A percentile compares a stretch with the other conserved stretches of the same genome.
Evolutionary conservation across 2,329 filamentous ascomycete species (phyloP).

Genomic region (Penicillium sp.): DNA sequence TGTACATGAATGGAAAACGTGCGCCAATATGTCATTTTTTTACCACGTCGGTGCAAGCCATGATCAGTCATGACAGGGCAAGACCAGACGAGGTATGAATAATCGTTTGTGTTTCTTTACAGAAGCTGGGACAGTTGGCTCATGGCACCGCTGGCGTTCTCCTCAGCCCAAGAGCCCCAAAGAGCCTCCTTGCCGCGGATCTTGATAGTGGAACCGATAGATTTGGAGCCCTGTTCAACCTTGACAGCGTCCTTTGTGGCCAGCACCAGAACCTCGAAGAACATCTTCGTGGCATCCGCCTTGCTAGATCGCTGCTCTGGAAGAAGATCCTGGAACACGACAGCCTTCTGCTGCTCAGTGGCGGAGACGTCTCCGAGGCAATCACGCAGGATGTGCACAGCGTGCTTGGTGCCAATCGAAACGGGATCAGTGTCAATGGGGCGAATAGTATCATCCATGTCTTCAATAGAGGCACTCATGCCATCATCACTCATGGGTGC

Average conservation of each 20-base stretch:
- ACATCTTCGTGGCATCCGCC: conserved; percentile 97
- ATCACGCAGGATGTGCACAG: conserved; percentile 90
- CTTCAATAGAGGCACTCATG: conserved; percentile 55
- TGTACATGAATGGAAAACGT: conserved; percentile 31
- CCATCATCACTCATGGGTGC: conserved; percentile 53
- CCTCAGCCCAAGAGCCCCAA: conserved; percentile 95
- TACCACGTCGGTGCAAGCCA: conserved; percentile 6
- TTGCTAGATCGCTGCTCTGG: conserved; percentile 80
- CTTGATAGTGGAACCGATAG: conserved; percentile 76
- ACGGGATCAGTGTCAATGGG: conserved; percentile 84
- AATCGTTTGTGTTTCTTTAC: conserved; percentile 16
- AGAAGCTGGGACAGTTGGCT: conserved; percentile 38
- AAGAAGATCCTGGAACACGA: conserved; percentile 88
- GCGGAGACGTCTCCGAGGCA: conserved; percentile 67
- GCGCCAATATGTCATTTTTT: conserved; percentile 24
- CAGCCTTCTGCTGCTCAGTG: conserved; percentile 75
- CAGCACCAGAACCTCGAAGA: conserved; percentile 93
- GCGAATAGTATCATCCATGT: conserved; percentile 81
- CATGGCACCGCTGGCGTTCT: conserved; percentile 53
- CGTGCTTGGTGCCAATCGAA: conserved; percentile 89
- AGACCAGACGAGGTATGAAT: background rate
- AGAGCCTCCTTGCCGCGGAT: conserved; percentile 92
- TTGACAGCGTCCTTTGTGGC: conserved; percentile 98
- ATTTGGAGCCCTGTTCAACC: conserved; percentile 77
- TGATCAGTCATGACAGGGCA: background rate